phyloP scores from a whole-genome alignment of 331 rosid genomes.

The Pyrus hybrid region DNA sequence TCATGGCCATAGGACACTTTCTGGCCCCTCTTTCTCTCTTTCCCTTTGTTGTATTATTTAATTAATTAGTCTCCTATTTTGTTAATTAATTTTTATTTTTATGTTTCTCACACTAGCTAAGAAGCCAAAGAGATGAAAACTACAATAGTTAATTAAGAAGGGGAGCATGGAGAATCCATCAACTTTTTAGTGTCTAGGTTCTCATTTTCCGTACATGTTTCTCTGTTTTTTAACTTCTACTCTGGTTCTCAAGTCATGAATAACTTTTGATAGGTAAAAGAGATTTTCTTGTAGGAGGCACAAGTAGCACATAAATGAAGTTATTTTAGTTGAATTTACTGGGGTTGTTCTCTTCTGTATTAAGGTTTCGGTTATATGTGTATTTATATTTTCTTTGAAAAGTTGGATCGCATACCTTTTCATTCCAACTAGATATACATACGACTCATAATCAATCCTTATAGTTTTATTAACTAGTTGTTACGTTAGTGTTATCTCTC shows the following conservation, averaged over 20 bases:
- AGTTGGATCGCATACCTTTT: too few species aligned
- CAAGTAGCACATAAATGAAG: too few species aligned
- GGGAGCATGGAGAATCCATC: slow-evolving; percentile 18
- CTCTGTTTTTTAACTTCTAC: background rate
- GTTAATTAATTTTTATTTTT: background rate
- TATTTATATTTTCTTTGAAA: too few species aligned
- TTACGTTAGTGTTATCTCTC: too few species aligned
- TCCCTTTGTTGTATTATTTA: background rate
- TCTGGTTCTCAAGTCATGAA: background rate
- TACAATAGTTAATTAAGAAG: slow-evolving; percentile 3
- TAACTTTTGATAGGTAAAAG: too few species aligned
- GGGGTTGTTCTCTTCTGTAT: too few species aligned
- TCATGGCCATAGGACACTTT: background rate
- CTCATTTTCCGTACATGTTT: background rate
- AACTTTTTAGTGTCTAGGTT: slow-evolving; percentile 1
- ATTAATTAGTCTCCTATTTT: background rate
- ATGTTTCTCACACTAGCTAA: background rate
- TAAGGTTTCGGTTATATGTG: too few species aligned
- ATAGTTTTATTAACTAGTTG: too few species aligned
- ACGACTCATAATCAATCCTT: too few species aligned
- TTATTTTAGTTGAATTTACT: too few species aligned
- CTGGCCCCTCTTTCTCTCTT: background rate
- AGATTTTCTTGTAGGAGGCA: too few species aligned
- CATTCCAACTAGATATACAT: too few species aligned
- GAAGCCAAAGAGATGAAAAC: slow-evolving; percentile 9